phyloP scores from a whole-genome alignment of 2,329 filamentous ascomycete species.

The Venturia effusa region DNA sequence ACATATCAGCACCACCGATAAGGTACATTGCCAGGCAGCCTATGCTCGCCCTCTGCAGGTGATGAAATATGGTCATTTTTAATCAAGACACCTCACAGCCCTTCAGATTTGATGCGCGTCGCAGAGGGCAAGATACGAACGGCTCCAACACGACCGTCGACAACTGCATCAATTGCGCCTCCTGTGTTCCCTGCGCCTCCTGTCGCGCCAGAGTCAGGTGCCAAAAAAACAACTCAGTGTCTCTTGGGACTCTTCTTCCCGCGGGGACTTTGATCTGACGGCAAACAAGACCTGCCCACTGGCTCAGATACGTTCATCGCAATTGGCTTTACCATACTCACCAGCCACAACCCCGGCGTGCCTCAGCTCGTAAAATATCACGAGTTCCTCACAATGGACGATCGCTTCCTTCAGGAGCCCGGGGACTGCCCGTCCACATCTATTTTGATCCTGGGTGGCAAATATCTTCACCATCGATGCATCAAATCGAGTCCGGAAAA shows the following conservation, averaged over 20 bases:
- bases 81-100: neutral
- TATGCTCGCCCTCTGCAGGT: neutral
- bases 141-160: no score
- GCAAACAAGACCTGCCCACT: neutral
- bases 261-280: neutral
- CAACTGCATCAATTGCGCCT: no score
- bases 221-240: neutral
- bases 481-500: no score
- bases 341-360: neutral
- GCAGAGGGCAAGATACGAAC: no score
- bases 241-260: neutral
- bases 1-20: neutral
- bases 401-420: neutral
- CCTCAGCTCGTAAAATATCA: neutral
- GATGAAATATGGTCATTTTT: neutral
- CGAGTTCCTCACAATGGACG: neutral
- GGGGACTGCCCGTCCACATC: neutral
- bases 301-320: neutral
- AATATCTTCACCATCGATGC: no score
- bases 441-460: neutral
- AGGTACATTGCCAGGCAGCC: neutral
- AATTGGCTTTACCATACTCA: neutral
- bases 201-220: neutral
- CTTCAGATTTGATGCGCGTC: neutral
- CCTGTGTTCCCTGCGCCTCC: neutral